Conservation (phyloP, 371 early-diverging fungal species). For the Zychaea mexicana region DNA sequence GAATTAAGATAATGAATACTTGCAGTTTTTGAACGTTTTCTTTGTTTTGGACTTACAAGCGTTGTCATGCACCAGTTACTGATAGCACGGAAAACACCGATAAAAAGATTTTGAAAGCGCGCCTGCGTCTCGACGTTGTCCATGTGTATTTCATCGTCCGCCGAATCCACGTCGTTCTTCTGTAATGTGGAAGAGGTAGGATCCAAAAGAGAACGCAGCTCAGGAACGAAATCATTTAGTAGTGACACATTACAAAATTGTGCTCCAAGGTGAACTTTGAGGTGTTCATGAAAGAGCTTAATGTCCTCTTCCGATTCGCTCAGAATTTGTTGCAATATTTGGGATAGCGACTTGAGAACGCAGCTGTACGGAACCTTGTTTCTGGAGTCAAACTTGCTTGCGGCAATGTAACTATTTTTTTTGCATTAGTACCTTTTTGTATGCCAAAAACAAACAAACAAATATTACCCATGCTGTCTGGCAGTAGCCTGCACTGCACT, state of each 20-base stretch:
- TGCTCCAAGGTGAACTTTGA: constrained; percentile 34
- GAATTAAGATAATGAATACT: background rate
- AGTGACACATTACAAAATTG: constrained; percentile 38
- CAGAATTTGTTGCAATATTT: constrained; percentile 45
- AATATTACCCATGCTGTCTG: constrained; percentile 43
- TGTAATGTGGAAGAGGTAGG: background rate
- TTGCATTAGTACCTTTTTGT: no score
- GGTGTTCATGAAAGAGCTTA: constrained; percentile 31
- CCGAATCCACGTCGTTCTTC: background rate
- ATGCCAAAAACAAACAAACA: no score
- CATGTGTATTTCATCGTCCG: constrained; percentile 19
- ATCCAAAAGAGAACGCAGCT: constrained; percentile 36
- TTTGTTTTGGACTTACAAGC: constrained; percentile 24
- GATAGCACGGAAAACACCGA: constrained; percentile 41
- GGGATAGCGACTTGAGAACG: constrained; percentile 40
- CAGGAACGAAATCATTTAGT: constrained; percentile 42
- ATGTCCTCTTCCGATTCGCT: constrained; percentile 47
- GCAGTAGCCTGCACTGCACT: constrained; percentile 39
- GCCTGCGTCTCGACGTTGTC: constrained; percentile 42
- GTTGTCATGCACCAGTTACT: constrained; percentile 47
- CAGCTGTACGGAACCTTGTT: constrained; percentile 46
- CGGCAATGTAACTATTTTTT: constrained; percentile 47
- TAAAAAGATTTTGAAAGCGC: constrained; percentile 44
- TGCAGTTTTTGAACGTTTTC: no score
- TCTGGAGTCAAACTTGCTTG: constrained; percentile 40